Evolutionary conservation across 1,284 basidiomycete species (phyloP), one percentile per base, ranked within the genome.

Genomic region (Kwoniella shivajii): DNA sequence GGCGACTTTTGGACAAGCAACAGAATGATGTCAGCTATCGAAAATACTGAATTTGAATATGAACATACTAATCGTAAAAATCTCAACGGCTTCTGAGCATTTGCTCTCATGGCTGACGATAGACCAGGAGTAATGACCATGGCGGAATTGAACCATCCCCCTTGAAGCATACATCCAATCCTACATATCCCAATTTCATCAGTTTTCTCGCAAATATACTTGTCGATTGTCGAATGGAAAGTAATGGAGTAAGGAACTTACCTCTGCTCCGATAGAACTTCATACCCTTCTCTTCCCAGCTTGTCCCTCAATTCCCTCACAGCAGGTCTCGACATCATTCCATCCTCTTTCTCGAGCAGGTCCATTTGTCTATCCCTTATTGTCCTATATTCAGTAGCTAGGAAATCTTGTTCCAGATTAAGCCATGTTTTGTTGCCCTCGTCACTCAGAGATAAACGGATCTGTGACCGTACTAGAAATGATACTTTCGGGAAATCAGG

Each of bases 351-450:
- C 69, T 95, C 94, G 16, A 96, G 82, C 75, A 96, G 88, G 72
- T 90, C 87, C 90, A 96, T 93, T 78, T 97, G 94, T 34, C 91
- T 82, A 68, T 95, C 92, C 45, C 94, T 83, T 11, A 96, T 88
- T 9, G 85, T 84, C 49, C 88, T 86, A 73, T 97, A 98, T 69
- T 93, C 90, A 58, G 84, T 86, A 49, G 89, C 87, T 26, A 88
- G 80, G 74, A 98, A 93, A 68, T 92, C 89, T 43, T 84, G 83
- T 72, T 92, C 89, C 22, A 95, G 86, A 67, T 89, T 85, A 67
- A 90, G 86, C 90, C 92, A 95, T 6, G 85, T 82, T 53, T 89
- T 86, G 39, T 82, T 80, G 66, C 86, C 87, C 78, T 95, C 92
- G 58, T 85, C 83, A 33, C 86, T 82, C 47, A 93, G 77, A 0